These are phyloP conservation scores for Calocybe cyanea DNA, from an alignment of 768 basidiomycete species.

Conservation along the genomic window DNA sequence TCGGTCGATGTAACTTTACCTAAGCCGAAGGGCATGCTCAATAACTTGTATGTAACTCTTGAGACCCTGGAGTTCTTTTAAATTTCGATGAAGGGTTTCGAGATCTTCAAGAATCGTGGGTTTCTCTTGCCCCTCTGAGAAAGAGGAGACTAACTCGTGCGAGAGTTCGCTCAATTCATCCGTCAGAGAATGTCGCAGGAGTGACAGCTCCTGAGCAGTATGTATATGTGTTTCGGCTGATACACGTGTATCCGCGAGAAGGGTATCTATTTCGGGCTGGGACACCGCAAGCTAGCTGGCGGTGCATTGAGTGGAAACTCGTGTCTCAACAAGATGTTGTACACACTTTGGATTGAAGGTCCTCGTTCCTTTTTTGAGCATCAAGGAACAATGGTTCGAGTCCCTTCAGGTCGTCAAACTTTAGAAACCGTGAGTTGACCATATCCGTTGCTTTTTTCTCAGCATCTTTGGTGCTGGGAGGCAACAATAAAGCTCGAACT, in stretches of 20 bases:
- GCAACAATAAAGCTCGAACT: slow-evolving; percentile 46
- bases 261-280: slow-evolving; percentile 37
- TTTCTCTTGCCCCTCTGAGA: slow-evolving; percentile 41
- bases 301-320: slow-evolving; percentile 28
- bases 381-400: slow-evolving; percentile 42
- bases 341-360: slow-evolving; percentile 44
- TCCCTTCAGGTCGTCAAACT: slow-evolving; percentile 47
- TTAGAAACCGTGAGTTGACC: slow-evolving; percentile 45
- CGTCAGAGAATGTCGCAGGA: slow-evolving; percentile 70
- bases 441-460: slow-evolving; percentile 29
- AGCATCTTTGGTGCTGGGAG: slow-evolving; percentile 38
- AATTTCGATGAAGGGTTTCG: slow-evolving; percentile 69
- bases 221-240: slow-evolving; percentile 47
- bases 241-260: slow-evolving; percentile 46
- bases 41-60: slow-evolving; percentile 74
- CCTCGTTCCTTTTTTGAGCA: slow-evolving; percentile 35
- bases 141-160: slow-evolving; percentile 56
- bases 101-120: slow-evolving; percentile 79
- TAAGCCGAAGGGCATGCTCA: slow-evolving; percentile 64
- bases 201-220: slow-evolving; percentile 68
- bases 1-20: slow-evolving; percentile 40
- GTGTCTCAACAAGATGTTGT: slow-evolving; percentile 8
- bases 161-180: slow-evolving; percentile 75
- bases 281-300: slow-evolving; percentile 61
- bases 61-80: slow-evolving; percentile 75